These are phyloP conservation scores for Reutealis trisperma DNA, from an alignment of 345 rosid genomes.

Conservation along the genomic window DNA sequence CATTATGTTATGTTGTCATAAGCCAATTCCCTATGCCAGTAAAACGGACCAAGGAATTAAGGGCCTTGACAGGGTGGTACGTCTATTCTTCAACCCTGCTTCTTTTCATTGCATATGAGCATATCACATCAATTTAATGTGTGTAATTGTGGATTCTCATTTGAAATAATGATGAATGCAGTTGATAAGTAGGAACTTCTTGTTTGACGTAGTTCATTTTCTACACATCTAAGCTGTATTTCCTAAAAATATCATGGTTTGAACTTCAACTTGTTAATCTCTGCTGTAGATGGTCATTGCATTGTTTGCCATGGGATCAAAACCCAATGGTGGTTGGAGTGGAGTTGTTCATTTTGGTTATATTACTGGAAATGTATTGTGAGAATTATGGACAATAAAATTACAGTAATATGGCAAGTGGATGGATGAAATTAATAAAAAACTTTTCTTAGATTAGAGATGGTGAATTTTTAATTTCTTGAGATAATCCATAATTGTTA, in stretches of 20 bases:
- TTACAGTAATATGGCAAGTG: neutral
- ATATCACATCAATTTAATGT: neutral
- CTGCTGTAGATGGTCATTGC: neutral
- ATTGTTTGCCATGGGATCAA: neutral
- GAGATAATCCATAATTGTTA: neutral
- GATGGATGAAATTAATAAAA: neutral
- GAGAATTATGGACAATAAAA: neutral
- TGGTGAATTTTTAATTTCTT: neutral
- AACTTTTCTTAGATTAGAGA: neutral
- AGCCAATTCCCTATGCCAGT: conserved; percentile 62
- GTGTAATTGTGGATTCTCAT: neutral
- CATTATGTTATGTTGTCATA: conserved; percentile 47
- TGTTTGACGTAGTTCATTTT: neutral
- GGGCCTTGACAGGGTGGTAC: conserved; percentile 88
- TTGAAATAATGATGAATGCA: neutral
- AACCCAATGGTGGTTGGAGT: neutral
- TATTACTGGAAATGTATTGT: neutral
- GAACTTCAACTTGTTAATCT: neutral
- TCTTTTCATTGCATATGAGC: conserved; percentile 16
- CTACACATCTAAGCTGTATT: neutral
- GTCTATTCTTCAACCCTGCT: conserved; percentile 25
- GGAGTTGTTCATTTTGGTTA: neutral
- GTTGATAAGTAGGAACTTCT: neutral
- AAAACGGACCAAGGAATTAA: conserved; percentile 80
- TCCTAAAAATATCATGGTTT: neutral